Conservation (phyloP, 2,329 filamentous ascomycete species). For the Eurotiales sp. region DNA sequence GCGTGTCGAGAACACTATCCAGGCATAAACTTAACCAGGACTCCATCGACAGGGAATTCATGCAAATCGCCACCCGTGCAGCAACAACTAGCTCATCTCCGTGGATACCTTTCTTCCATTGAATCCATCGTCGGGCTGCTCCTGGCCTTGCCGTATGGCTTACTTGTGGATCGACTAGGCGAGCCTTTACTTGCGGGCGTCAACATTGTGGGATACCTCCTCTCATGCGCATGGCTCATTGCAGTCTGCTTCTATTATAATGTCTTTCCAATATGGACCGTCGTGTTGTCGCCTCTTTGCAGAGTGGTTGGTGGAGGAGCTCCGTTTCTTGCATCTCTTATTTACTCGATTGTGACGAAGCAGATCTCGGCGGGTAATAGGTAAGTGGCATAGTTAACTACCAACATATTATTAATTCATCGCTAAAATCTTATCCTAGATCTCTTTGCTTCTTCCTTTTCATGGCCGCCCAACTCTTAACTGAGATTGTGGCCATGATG, state of each 20-base stretch:
- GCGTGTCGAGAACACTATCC: slow-evolving; percentile 5
- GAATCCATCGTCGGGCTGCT: slow-evolving; percentile 2
- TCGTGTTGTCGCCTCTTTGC: slow-evolving; percentile 4
- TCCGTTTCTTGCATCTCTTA: slow-evolving; percentile 1
- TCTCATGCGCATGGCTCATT: slow-evolving; percentile 3
- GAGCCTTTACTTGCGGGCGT: slow-evolving; percentile 3
- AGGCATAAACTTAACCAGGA: background rate
- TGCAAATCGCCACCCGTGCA: slow-evolving; percentile 5
- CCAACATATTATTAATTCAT: no score
- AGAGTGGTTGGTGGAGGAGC: slow-evolving; percentile 1
- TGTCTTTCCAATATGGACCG: slow-evolving; percentile 1
- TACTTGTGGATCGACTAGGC: slow-evolving; percentile 1
- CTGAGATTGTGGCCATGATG: slow-evolving; percentile 5
- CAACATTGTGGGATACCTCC: slow-evolving; percentile 2
- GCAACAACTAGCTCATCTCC: background rate
- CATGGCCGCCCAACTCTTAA: slow-evolving; percentile 3
- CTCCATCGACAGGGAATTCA: background rate
- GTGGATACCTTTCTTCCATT: background rate
- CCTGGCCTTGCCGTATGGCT: slow-evolving; percentile 1
- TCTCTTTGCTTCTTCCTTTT: slow-evolving; percentile 7
- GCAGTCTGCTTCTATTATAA: slow-evolving; percentile 2
- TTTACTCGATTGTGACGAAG: slow-evolving; percentile 3
- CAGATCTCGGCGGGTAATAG: slow-evolving; percentile 1
- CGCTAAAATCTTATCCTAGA: background rate
- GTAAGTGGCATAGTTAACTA: no score